Base-by-base conservation (phyloP, 2,329 filamentous ascomycete species). In the Parasarocladium wereldwijsianum region DNA sequence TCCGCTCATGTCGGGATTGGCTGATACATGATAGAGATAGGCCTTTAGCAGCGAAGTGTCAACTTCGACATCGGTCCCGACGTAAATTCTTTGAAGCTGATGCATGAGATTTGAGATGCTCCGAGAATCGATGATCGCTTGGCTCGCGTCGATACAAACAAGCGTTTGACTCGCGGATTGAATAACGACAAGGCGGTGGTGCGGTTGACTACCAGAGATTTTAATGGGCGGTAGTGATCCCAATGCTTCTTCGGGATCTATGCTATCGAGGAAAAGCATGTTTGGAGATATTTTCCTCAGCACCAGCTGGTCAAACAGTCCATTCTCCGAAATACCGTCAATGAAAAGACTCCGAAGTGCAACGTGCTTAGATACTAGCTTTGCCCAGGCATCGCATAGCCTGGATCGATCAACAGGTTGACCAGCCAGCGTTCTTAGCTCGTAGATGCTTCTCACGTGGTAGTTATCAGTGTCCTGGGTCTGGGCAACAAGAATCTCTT, bases 231-330 rank as follows among this genome's bases (percentile, higher is more conserved):
- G 60, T 1, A 67, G 43, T 38, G 31, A 49, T 35, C 36, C 56
- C 37, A 33, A 55, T 43, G 39, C 62, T 42, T 39, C 58, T 43
- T 32, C 52, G 34, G 27, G 53, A 40, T 42, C 31, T 1, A 47
- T 48, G 2, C 57, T 56, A 30, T 69, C 65, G 25, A 70, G 55
- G 31, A 68, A 69, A 4, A 69, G 47, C 57, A 69, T 67, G 20
- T 51, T 56, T 1, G 65, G 62, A 0, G 62, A 66, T 11, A 54
- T 51, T 26, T 52, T 55, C 7, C 54, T 53, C 3, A 70, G 43
- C 5, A 70, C 46, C 8, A 68, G 51, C 38, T 60, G 61, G 33
- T 68, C 62, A 33, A 60, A 68, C 0, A 68, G 44, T 0, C 61
- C 60, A 5, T 59, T 52, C 21, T 58, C 52, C 8, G 60, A 58